Evolutionary conservation across 768 basidiomycete species (phyloP), one percentile per base, ranked within the genome.

Genomic region (Boletellus sp.): DNA sequence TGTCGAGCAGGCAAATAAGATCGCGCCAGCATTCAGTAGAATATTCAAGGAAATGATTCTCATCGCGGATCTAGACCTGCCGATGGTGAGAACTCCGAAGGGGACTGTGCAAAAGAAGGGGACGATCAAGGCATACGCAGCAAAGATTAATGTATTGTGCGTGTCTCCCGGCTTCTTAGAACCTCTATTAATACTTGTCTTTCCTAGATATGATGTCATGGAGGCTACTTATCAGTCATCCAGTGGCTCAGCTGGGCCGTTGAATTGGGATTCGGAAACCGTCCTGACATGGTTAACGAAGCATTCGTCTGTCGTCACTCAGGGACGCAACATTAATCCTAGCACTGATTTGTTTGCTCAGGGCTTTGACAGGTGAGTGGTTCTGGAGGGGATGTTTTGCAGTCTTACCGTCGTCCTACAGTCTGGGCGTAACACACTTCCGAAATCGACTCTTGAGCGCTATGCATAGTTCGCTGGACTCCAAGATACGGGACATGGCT

Each of bases 31-130:
- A 0, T 76, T 73, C 51, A 74, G 74, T 47, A 66, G 72, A 8
- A 69, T 78, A 7, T 77, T 74, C 61, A 77, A 77, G 59, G 76
- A 81, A 56, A 75, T 80, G 78, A 78, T 81, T 39, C 33, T 80
- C n/a, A 56, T 80, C 10, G 65, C 77, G 1, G 58, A 60, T 3
- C 37, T 65, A 15, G 63, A 59, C 1, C 77, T 76, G 52, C 80
- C 79, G 0, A 56, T 81, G 40, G 60, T 68, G 6, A 71, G 74
- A 35, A 62, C 77, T 4, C 67, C 63, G 3, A 81, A 81, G 51
- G 76, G 78, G 0, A 75, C 77, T 0, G 65, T 78, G 5, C 62
- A 65, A 47, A 69, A 73, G 24, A 75, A 73, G 47, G 67, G 65
- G 12, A 64, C 74, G 1, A 44, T 79, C 15, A 58, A 47, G 0